A percentile compares a stretch with the other conserved stretches of the same genome.
Evolutionary conservation across 495 filamentous ascomycete genomes (phyloP).

Genomic region (Annulohypoxylon stygium): DNA sequence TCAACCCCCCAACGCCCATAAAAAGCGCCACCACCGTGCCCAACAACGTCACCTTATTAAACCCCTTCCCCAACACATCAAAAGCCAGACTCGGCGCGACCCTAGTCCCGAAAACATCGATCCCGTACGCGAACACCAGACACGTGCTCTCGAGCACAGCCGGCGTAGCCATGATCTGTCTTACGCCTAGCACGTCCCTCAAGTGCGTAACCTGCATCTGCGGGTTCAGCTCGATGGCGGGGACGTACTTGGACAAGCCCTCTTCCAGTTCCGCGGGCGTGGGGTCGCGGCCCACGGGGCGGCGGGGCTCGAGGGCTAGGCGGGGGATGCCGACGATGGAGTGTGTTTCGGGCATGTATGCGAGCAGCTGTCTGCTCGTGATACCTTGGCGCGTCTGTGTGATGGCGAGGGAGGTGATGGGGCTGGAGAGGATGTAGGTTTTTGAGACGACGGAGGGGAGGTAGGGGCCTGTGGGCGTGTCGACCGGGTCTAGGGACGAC

Average conservation of each 20-base stretch:
- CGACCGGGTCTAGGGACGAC: conserved; percentile 74
- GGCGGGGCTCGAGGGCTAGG: conserved; percentile 83
- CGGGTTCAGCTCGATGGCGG: conserved; percentile 86
- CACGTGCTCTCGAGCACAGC: conserved; percentile 93
- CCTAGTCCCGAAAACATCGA: conserved; percentile 88
- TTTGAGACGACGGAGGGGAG: conserved; percentile 82
- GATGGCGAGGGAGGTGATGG: conserved; percentile 82
- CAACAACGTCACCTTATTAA: conserved; percentile 88
- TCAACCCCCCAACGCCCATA: conserved; percentile 78
- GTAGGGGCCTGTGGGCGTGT: conserved; percentile 54
- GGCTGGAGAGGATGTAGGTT: conserved; percentile 79
- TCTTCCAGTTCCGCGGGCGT: conserved; percentile 83
- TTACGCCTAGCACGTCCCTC: conserved; percentile 82
- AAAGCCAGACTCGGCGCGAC: conserved; percentile 88
- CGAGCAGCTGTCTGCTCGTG: conserved; percentile 84
- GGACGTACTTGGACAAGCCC: conserved; percentile 80
- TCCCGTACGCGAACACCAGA: conserved; percentile 88
- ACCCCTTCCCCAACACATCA: conserved; percentile 92
- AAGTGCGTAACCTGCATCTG: conserved; percentile 84
- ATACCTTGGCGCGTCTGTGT: conserved; percentile 95
- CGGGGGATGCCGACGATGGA: conserved; percentile 85
- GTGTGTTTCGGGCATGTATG: conserved; percentile 75
- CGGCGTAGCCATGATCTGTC: conserved; percentile 76
- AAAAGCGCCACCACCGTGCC: conserved; percentile 83
- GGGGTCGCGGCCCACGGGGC: conserved; percentile 87